phyloP scores from a whole-genome alignment of 371 early-diverging fungal species.

The Mucor ambiguus region DNA sequence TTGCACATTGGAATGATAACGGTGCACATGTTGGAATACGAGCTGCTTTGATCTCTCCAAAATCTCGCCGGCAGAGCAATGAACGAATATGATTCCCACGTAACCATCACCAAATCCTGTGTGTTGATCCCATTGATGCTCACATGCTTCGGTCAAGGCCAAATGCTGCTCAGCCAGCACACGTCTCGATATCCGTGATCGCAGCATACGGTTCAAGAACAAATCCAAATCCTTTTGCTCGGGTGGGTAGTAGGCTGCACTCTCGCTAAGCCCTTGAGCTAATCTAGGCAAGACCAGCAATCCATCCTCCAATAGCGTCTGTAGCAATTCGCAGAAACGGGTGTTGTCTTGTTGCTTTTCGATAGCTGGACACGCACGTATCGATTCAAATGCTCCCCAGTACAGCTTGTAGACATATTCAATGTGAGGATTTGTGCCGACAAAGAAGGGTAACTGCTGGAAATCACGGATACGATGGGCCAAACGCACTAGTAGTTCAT shows the following conservation, averaged over 20 bases:
- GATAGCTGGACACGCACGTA: conserved; percentile 72
- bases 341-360: conserved; percentile 73
- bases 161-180: conserved; percentile 94
- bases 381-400: conserved; percentile 85
- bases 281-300: conserved; percentile 84
- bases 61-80: conserved; percentile 57
- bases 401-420: conserved; percentile 86
- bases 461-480: conserved; percentile 92
- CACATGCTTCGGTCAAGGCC: conserved; percentile 71
- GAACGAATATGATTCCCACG: conserved; percentile 64
- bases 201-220: conserved; percentile 89
- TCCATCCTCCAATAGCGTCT: conserved; percentile 74
- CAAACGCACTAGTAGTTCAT: conserved; percentile 89
- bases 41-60: conserved; percentile 42
- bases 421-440: conserved; percentile 92
- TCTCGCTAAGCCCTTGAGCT: conserved; percentile 85
- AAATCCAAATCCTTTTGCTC: conserved; percentile 58
- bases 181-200: conserved; percentile 89
- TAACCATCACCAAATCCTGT: conserved; percentile 48
- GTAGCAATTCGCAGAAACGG: conserved; percentile 73
- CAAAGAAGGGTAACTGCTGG: conserved; percentile 89
- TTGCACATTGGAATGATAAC: conserved; percentile 6
- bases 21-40: conserved; percentile 27
- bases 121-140: conserved; percentile 39
- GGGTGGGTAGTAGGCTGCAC: conserved; percentile 51